Evolutionary conservation across 2,329 filamentous ascomycete species (phyloP).

Genomic region (Apiospora sp.): DNA sequence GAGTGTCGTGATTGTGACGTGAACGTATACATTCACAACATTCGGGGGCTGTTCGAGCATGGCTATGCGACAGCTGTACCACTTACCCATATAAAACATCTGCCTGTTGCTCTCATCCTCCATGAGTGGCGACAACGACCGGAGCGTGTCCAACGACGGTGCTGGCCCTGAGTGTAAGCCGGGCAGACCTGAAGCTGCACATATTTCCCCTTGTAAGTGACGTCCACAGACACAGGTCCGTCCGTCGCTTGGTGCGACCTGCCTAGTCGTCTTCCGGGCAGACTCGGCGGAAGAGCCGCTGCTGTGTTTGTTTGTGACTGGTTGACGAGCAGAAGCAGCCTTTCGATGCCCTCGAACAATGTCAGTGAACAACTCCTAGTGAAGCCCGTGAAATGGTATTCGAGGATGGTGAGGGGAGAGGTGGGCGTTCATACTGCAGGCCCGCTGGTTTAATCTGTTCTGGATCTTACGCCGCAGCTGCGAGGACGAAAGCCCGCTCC

Average conservation of each 20-base stretch:
- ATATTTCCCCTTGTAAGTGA: background rate
- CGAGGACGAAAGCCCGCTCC: slow-evolving; percentile 4
- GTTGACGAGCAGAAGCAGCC: background rate
- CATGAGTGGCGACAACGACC: background rate
- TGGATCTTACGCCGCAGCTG: background rate
- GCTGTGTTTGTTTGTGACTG: background rate
- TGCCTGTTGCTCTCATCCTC: background rate
- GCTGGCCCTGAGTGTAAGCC: background rate
- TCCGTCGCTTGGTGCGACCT: background rate
- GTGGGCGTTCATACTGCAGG: background rate
- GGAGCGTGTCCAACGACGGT: background rate
- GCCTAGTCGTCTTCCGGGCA: background rate
- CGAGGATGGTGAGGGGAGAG: background rate
- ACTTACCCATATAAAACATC: background rate
- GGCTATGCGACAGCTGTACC: background rate
- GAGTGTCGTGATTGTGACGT: background rate
- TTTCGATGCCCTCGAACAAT: background rate
- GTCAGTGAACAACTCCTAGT: background rate
- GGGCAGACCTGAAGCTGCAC: background rate
- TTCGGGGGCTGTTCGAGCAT: background rate
- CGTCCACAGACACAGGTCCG: background rate
- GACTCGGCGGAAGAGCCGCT: background rate
- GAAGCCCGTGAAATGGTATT: too few species aligned
- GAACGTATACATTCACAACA: background rate
- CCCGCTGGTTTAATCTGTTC: background rate